These are phyloP conservation scores for Aspergillus funiculosus DNA, from an alignment of 495 filamentous ascomycete genomes.

Conservation along the genomic window DNA sequence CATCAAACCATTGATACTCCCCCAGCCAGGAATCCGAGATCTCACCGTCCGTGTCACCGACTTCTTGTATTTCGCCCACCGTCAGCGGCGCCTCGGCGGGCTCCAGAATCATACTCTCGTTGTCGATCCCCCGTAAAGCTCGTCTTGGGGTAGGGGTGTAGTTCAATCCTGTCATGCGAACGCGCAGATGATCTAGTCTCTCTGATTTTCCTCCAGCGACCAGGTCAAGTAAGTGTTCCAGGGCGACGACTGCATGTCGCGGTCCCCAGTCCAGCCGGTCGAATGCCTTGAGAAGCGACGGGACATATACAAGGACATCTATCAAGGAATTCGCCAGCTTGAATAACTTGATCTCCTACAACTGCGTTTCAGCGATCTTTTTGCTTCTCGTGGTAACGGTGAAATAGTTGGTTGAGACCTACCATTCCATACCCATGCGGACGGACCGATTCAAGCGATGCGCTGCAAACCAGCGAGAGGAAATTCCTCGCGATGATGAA, in stretches of 20 bases:
- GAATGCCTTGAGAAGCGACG: not conserved
- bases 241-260: constrained; percentile 2
- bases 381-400: no score
- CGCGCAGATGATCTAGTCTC: constrained; percentile 5
- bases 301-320: constrained; percentile 9
- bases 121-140: not conserved
- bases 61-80: not conserved
- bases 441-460: constrained; percentile 11
- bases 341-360: constrained; percentile 9
- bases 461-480: constrained; percentile 3
- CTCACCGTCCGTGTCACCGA: not conserved
- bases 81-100: not conserved
- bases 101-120: not conserved
- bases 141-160: constrained; percentile 2
- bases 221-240: constrained; percentile 8
- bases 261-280: constrained; percentile 1
- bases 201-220: constrained; percentile 9
- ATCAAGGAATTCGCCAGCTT: constrained; percentile 10
- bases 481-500: constrained; percentile 8
- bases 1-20: not conserved
- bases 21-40: not conserved
- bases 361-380: not conserved
- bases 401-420: not conserved
- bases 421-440: constrained; percentile 14
- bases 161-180: constrained; percentile 5